A percentile compares a stretch with the other conserved stretches of the same genome.
Conservation (phyloP, 2,329 filamentous ascomycete species). For the Hypocreales sp. region DNA sequence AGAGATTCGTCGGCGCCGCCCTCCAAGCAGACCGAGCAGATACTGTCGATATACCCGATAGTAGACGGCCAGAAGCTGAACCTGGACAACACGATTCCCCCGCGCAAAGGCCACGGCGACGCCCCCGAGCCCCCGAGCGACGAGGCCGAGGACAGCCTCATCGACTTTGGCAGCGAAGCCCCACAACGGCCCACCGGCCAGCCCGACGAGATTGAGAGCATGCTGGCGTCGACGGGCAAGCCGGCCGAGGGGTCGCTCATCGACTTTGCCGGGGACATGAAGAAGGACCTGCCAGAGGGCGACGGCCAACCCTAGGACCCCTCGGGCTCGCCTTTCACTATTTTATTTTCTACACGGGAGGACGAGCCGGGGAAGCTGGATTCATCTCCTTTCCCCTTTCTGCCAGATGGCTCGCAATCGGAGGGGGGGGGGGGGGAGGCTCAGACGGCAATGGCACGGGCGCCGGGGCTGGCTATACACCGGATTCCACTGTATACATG, state of each 20-base stretch:
- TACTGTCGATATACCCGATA: conserved; percentile 74
- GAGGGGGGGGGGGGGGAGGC: no score
- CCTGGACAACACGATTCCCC: conserved; percentile 40
- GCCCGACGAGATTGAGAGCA: conserved; percentile 22
- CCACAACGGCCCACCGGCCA: conserved; percentile 2
- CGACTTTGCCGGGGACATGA: conserved; percentile 40
- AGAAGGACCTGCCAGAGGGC: conserved; percentile 27
- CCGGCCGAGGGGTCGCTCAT: conserved; percentile 33
- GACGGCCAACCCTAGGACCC: conserved; percentile 1
- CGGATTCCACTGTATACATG: no score
- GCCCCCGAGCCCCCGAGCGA: conserved; percentile 1
- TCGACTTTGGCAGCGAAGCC: conserved; percentile 35
- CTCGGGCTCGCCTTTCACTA: no score
- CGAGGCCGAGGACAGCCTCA: conserved; percentile 25
- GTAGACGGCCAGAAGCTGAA: conserved; percentile 55
- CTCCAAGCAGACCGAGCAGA: conserved; percentile 61
- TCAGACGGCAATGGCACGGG: no score
- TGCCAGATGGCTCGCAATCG: no score
- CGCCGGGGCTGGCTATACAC: no score
- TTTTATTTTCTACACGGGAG: no score
- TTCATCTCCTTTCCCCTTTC: no score
- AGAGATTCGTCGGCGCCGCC: conserved; percentile 34
- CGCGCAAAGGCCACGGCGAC: conserved; percentile 10
- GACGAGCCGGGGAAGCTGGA: no score
- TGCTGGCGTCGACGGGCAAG: conserved; percentile 32